Evolutionary conservation across 305 asterid genomes (phyloP), one percentile per base, ranked within the genome.

Genomic region (Fraxinus sp.): DNA sequence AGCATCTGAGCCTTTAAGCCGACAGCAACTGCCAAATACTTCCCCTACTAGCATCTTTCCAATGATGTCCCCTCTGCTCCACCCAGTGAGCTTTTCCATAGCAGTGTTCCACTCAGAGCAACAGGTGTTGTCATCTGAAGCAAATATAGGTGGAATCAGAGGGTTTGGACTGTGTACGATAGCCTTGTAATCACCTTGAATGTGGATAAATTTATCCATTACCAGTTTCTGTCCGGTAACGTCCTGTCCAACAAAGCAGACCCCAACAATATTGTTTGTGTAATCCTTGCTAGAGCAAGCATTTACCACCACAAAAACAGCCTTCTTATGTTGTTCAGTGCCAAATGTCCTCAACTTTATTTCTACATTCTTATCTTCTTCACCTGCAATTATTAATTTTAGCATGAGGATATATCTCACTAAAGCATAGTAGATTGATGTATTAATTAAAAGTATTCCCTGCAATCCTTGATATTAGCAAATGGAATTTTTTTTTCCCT

Each of bases 31-130:
- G 49, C 98, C 98, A 84, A 94, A 93, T 85, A 93, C 81, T 87
- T 94, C 97, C 59, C 97, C 97, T 6, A 93, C 97, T 77, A 94
- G 84, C 97, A 94, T 86, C 84, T 92, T 94, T 77, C 94, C 98
- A 41, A 91, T 36, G 16, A 89, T 83, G 30, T 93, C 97, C 78
- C 52, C 92, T 86, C 84, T 91, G 78, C 87, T 90, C 94, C 97
- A 94, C 16, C 98, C 97, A 10, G 97, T 90, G 84, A 94, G 93
- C 83, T 91, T 94, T 86, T 94, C 97, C 94, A 90, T 93, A 68
- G 98, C 97, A 3, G 90, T 86, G 86, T 94, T 94, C 98, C 98
- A 94, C 86, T 94, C 98, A 20, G 94, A 94, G 90, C 98, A 94
- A 84, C 94, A 89, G 0, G 97, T 90, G 84, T 92, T 91, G 81